These are phyloP conservation scores for Fusarium secorum DNA, from an alignment of 2,329 filamentous ascomycete species.

Conservation along the genomic window DNA sequence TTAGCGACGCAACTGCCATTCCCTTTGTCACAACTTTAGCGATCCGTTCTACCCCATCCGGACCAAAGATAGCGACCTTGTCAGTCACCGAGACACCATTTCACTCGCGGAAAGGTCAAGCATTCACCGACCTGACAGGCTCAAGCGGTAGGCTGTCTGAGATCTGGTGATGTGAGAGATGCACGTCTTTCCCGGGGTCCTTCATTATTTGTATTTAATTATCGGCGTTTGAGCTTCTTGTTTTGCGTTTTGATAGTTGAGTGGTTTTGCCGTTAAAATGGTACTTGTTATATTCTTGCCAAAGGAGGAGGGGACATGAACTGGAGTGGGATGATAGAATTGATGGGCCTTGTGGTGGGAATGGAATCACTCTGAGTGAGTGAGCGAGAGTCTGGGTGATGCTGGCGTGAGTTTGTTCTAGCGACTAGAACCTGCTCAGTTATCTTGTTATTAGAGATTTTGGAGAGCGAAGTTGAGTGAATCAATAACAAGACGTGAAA, in stretches of 20 bases:
- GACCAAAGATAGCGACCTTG: conserved; percentile 26
- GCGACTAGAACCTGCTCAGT: conserved; percentile 13
- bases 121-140: conserved; percentile 29
- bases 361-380: conserved; percentile 4
- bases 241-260: conserved; percentile 9
- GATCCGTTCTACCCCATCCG: conserved; percentile 24
- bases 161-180: conserved; percentile 13
- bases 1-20: conserved; percentile 41
- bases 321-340: conserved; percentile 23
- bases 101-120: conserved; percentile 10
- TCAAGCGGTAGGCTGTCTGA: conserved; percentile 22
- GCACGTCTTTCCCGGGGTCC: conserved; percentile 20
- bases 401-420: background rate
- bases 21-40: conserved; percentile 40
- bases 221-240: conserved; percentile 33
- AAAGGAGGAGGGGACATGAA: background rate
- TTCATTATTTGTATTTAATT: conserved; percentile 41
- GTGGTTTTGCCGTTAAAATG: conserved; percentile 14
- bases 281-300: conserved; percentile 19
- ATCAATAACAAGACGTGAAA: conserved; percentile 36
- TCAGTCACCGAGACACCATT: conserved; percentile 23
- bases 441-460: conserved; percentile 25
- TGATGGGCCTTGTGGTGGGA: conserved; percentile 10
- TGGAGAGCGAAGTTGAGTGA: conserved; percentile 34
- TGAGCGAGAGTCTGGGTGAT: conserved; percentile 1